Base-by-base conservation (phyloP, 2,329 filamentous ascomycete species). In the Aspergillus ruber region DNA sequence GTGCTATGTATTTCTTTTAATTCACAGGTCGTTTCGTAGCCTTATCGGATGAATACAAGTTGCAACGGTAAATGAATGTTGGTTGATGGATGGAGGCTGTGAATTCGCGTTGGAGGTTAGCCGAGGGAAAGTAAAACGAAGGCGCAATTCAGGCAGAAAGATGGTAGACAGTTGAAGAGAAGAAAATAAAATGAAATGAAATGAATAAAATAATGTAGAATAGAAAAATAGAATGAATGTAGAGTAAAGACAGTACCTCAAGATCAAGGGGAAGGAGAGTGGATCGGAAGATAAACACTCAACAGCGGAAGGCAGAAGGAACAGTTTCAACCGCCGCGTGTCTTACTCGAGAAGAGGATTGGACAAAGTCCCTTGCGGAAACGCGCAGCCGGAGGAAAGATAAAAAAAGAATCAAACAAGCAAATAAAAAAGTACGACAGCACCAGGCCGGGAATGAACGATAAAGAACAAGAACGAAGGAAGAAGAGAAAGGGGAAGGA, bases 391-490 rank as follows among this genome's bases (percentile, higher is more conserved):
- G 25, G 25, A 39, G 17, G 7, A 39, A 39, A 21, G 18, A 18
- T 18, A 39, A 21, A 39, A 39, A 18, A 39, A 39, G 17, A 21
- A 39, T 13, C 17, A 39, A 47, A 40, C 41, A 48, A 50, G 52
- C 45, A 54, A 55, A 62, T 21, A 5, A 21, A 56, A 50, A 50
- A 49, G 23, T 32, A 51, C 42, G 43, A 49, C 56, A 61, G 56
- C 56, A 50, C 58, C 57, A 57, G 61, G 61, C 61, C 56, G 57
- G 50, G 52, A 49, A 47, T 42, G 44, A 40, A 46, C 36, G 51
- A 45, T 4, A 42, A 49, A 51, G 50, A 48, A 46, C 42, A 39
- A 48, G 53, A 49, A 51, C 42, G 50, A 36, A 41, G 35, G 46
- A 49, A 48, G 46, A 49, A 42, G 45, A 40, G 51, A 57, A 57